Evolutionary conservation across 139 green algal genomes (phyloP).

Genomic region (Auxenochlorella pyrenoidosa): DNA sequence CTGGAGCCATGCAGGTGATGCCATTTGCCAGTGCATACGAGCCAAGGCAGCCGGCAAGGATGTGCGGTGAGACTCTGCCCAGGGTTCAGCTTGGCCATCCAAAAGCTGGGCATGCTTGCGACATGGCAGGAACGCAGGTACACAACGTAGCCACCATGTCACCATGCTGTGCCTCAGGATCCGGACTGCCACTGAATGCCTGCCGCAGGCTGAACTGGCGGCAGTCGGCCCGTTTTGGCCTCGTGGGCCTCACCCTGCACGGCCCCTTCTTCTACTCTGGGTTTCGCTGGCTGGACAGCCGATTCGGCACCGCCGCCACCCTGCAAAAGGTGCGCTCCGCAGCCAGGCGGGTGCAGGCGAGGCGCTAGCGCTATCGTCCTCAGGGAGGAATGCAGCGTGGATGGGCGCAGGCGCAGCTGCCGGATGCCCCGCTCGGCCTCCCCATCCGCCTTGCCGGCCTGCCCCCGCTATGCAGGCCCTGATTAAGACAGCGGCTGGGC

Average conservation of each 20-base stretch:
- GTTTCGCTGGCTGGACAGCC: constrained; percentile 57
- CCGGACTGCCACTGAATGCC: too few relatives aligned
- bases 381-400: too few relatives aligned
- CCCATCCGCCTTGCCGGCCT: too few relatives aligned
- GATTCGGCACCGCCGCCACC: constrained; percentile 27
- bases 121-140: too few relatives aligned
- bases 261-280: constrained; percentile 63
- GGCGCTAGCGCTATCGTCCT: too few relatives aligned
- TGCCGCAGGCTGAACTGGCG: constrained; percentile 29
- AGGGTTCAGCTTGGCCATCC: too few relatives aligned
- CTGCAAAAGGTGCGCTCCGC: constrained; percentile 36
- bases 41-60: neutral
- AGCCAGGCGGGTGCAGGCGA: neutral
- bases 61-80: neutral
- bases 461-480: neutral
- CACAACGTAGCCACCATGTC: neutral
- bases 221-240: constrained; percentile 50
- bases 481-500: constrained; percentile 58
- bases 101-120: too few relatives aligned
- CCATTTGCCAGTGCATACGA: constrained; percentile 13
- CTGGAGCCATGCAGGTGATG: constrained; percentile 6
- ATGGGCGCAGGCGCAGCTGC: too few relatives aligned
- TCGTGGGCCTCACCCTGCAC: constrained; percentile 60
- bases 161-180: neutral
- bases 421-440: too few relatives aligned